Conservation (phyloP, 176 grass and related monocot genomes). For the Themeda triandra region DNA sequence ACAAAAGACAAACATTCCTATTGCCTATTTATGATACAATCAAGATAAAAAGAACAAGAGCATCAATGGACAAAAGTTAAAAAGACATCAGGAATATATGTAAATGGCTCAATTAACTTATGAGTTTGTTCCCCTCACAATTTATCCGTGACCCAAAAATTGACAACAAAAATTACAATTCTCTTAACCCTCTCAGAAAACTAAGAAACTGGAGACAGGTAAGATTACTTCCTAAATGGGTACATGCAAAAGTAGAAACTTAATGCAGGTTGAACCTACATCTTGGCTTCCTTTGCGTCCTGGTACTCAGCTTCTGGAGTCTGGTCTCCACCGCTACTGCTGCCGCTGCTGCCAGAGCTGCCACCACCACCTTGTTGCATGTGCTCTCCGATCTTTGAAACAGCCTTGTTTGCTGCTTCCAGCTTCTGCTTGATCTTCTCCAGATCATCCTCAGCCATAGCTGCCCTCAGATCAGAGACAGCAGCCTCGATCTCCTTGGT, state of each 20-base stretch:
- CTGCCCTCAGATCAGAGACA: constrained; percentile 73
- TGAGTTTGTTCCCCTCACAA: constrained; percentile 25
- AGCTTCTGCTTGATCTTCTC: constrained; percentile 98
- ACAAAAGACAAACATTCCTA: not conserved
- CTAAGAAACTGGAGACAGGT: not conserved
- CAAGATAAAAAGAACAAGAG: not conserved
- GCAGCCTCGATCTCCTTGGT: constrained; percentile 63
- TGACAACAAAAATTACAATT: constrained; percentile 11
- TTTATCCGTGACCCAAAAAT: constrained; percentile 14
- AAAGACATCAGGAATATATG: not conserved
- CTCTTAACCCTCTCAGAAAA: constrained; percentile 2
- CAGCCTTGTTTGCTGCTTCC: constrained; percentile 88
- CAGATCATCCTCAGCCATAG: constrained; percentile 62
- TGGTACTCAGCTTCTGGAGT: constrained; percentile 90
- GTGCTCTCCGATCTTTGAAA: constrained; percentile 92
- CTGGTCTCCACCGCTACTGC: constrained; percentile 48
- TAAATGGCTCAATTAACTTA: constrained; percentile 19
- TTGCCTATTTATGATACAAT: not conserved
- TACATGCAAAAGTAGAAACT: constrained; percentile 14
- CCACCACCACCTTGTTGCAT: constrained; percentile 58
- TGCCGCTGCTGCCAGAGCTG: not conserved
- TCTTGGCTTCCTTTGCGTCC: constrained; percentile 62
- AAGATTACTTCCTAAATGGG: constrained; percentile 40
- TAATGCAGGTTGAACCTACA: constrained; percentile 33
- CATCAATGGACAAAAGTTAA: not conserved